These are phyloP conservation scores for Melampsora larici-populina DNA, from an alignment of 1,284 basidiomycete genomes.

Conservation along the genomic window DNA sequence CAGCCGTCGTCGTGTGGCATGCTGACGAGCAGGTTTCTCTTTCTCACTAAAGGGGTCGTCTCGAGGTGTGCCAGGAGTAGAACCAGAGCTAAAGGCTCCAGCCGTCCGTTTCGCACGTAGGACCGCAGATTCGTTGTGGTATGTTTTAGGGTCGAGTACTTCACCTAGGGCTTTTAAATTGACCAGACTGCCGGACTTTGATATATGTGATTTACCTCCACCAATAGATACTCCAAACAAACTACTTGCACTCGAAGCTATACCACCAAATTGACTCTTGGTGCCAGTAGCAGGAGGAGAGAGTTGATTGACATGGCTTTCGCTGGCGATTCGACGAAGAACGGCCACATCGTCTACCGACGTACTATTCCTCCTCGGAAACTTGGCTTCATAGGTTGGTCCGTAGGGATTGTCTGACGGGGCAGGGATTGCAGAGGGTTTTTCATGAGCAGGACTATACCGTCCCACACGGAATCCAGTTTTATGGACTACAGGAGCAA, in stretches of 20 bases:
- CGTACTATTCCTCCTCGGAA: neutral
- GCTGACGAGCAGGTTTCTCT: neutral
- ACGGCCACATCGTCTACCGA: neutral
- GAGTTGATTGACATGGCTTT: neutral
- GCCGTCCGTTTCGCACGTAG: slow-evolving; percentile 23
- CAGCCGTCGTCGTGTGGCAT: slow-evolving; percentile 54
- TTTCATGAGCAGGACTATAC: neutral
- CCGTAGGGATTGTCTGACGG: neutral
- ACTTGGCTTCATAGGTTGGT: neutral
- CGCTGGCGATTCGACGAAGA: neutral
- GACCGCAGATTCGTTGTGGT: slow-evolving; percentile 38
- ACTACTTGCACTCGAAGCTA: slow-evolving; percentile 25
- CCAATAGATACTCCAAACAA: neutral
- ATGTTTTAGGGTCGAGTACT: slow-evolving; percentile 27
- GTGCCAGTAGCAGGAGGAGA: neutral
- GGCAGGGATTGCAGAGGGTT: neutral
- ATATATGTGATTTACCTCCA: slow-evolving; percentile 7
- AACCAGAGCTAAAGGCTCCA: slow-evolving; percentile 4
- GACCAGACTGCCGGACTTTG: slow-evolving; percentile 25
- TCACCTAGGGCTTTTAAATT: slow-evolving; percentile 30
- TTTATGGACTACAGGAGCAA: slow-evolving; percentile 25
- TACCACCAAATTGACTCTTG: neutral
- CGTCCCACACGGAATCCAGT: slow-evolving; percentile 28
- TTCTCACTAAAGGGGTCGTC: slow-evolving; percentile 3
- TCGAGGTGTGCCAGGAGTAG: slow-evolving; percentile 17